Conservation (phyloP, 176 grass and related monocot genomes). For the Carex pumila region DNA sequence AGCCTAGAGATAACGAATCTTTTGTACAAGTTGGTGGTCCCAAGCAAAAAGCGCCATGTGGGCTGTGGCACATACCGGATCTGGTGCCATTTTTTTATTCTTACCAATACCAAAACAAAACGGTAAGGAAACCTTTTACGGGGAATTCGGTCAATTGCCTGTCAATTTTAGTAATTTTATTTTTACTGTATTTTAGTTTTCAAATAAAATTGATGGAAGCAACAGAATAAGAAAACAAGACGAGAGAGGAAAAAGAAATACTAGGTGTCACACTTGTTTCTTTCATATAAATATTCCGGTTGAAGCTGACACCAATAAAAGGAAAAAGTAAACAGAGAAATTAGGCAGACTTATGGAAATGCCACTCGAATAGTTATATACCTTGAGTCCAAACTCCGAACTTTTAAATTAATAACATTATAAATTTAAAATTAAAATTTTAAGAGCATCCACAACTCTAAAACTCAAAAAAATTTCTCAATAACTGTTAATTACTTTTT, state of each 20-base stretch:
- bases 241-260: too few relatives aligned
- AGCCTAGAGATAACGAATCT: neutral
- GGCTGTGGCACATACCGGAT: neutral
- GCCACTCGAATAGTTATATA: too few relatives aligned
- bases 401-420: too few relatives aligned
- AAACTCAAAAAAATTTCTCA: too few relatives aligned
- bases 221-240: too few relatives aligned
- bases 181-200: neutral
- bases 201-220: neutral
- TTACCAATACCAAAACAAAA: constrained; percentile 4
- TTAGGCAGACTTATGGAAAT: too few relatives aligned
- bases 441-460: too few relatives aligned
- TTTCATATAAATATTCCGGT: too few relatives aligned
- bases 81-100: neutral
- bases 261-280: too few relatives aligned
- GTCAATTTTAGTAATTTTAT: neutral
- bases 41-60: neutral
- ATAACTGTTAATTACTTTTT: too few relatives aligned
- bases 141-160: neutral
- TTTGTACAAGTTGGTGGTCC: neutral
- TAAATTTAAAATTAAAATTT: too few relatives aligned
- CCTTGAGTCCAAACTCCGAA: neutral
- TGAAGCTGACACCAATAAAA: neutral
- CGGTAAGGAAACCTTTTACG: neutral
- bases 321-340: neutral